Base-by-base conservation (phyloP, 495 filamentous ascomycete species). In the Ascobolus immersus region DNA sequence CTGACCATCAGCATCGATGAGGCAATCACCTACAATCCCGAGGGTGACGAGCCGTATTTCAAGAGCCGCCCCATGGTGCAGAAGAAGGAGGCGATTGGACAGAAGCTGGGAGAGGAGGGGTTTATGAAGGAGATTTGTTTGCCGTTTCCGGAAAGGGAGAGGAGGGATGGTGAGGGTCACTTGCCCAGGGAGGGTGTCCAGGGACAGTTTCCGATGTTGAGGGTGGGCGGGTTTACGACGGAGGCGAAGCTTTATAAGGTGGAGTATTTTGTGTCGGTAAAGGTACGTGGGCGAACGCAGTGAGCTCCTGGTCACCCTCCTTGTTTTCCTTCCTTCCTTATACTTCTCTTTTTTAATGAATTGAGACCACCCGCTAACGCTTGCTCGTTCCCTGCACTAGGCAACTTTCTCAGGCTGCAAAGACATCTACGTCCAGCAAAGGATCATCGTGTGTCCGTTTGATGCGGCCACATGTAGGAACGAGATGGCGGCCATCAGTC, bases 401-500 rank as follows among this genome's bases (percentile, higher is more conserved):
- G 89, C 80, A 17, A 73, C 82, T 52, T 60, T 96, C 57, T 77
- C 77, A n/a, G 72, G 70, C 9, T 81, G 84, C 12, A 67, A 71
- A 57, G 89, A 96, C 43, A 92, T 96, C 27, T 57, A 70, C 4
- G 67, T 94, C 24, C 73, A 84, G 28, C 80, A 93, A 52, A 80
- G 77, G 33, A 94, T 96, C 36, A 77, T 94, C 28, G 84, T 96
- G 31, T 93, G 84, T 43, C 86, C 89, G 0, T 69, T 91, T 24
- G 86, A 96, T 49, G 78, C 93, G 43, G 77, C 82, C 37, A 78
- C 73, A 9, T 94, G 86, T 57, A 91, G 89, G 48, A 81, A 91
- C 43, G 89, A 96, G 56, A 90, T 96, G 77, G 80, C 91, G 46
- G 79, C 80, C 5, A 94, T 94, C 39, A 79, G 92, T 45, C 75